Base-by-base conservation (phyloP, 2,329 filamentous ascomycete species). In the Monilinia fructigena region DNA sequence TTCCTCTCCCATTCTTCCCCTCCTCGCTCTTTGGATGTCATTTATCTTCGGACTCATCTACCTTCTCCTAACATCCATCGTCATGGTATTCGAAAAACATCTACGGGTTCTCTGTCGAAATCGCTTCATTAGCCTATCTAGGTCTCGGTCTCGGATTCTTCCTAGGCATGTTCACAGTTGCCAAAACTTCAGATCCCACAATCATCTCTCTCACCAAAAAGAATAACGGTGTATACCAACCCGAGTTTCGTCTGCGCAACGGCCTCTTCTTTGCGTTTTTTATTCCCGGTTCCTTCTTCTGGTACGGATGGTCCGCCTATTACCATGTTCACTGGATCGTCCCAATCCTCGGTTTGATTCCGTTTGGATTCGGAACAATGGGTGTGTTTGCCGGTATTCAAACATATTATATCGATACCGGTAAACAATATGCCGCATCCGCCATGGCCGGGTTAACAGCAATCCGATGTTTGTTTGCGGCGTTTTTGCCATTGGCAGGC, bases 401-500 rank as follows among this genome's bases (percentile, higher is more conserved):
- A 77, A 81, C 58, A 79, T 84, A 78, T 79, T 82, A 82, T 75
- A 79, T 67, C 70, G 76, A 80, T 69, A 76, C 73, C 14, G 81
- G 80, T 66, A 74, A 72, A 18, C 72, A 70, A 12, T 77, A 79
- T 60, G 75, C 79, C 14, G 79, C 78, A 5, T 76, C 74, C 23
- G 79, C 78, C 0, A 70, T 80, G 40, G 75, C 76, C 0, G 73
- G 78, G 59, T 74, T 78, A 60, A 78, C 78, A 0, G 71, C 81
- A 1, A 75, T 77, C 1, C 75, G 80, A 16, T 81, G 77, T 48
- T 69, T 84, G 23, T 80, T 79, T 2, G 81, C 80, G 7, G 82
- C 83, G 38, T 79, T 79, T 4, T 79, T 84, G 66, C 82, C 83
- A 12, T 75, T 85, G 1, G 86, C 85, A 5, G 86, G 85, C 7